Evolutionary conservation across 1,139 yeast genomes (phyloP), one percentile per base, ranked within the genome.

Genomic region (Debaryomyces sp.): DNA sequence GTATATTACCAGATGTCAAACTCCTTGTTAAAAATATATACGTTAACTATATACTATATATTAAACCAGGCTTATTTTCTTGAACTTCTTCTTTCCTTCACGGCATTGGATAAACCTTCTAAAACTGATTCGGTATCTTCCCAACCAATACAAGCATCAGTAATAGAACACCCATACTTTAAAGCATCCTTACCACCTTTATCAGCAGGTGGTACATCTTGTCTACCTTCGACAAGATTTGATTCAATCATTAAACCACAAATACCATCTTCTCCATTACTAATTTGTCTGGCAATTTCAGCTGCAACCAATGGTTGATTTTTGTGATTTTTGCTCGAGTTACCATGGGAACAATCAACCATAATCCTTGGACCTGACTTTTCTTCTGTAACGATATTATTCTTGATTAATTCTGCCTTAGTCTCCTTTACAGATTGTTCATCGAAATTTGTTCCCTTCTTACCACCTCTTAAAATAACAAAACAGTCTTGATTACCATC

Each of bases 291-390:
- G 51, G 92, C 91, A 50, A 94, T 81, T 46, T 75, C 81, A 18
- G 82, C 80, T 21, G 96, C 91, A n/a, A 92, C 99, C 67, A 80
- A 82, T 43, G 98, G 97, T 75, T 94, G 99, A 72, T 94, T 94
- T 63, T 80, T 82, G 80, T 84, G 92, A 71, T 94, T 85, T 69
- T 94, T 94, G 64, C 78, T 82, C 43, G 97, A 89, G 76, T 94
- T 94, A 54, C 97, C 99, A 66, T 94, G 99, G 37, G 97, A 91
- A 67, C 98, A 94, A 71, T 94, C 99, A 54, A 94, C 85, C 98
- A 94, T 94, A 64, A 94, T 88, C 69, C 95, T 81, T 60, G 87
- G 84, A 39, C 73, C 78, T 32, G 72, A 69, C 48, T 75, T 73
- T 48, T 68, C 70, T 17, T 71, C 74, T 30, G 73, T 71, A 30